These are phyloP conservation scores for Pyropia haitanensis DNA, from an alignment of 23 red algal genomes.

Conservation along the genomic window DNA sequence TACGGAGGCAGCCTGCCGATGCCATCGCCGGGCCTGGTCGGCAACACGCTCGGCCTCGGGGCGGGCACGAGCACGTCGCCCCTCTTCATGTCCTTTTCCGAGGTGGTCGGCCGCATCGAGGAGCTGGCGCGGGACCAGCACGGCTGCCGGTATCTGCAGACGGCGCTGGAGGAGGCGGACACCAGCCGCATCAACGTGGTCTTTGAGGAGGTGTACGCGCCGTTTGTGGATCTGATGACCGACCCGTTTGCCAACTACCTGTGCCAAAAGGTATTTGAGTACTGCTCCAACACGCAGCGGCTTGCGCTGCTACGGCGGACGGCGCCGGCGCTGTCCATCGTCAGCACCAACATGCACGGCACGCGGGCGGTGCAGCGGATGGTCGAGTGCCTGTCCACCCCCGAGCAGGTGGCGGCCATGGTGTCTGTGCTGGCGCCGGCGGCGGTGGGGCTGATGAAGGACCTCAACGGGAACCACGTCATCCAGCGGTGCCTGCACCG, in stretches of 20 bases:
- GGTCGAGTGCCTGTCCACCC: conserved; percentile 68
- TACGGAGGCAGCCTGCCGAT: too few relatives aligned
- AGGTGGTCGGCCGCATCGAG: conserved; percentile 68
- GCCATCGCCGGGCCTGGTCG: too few relatives aligned
- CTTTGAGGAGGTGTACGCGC: conserved; percentile 51
- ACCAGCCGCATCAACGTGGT: conserved; percentile 51
- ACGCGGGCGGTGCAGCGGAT: conserved; percentile 94
- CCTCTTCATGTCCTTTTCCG: neutral
- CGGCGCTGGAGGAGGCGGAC: conserved; percentile 72
- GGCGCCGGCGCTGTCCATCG: conserved; percentile 42
- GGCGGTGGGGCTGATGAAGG: conserved; percentile 77
- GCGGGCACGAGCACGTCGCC: too few relatives aligned
- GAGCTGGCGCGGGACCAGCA: conserved; percentile 92
- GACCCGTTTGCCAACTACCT: conserved; percentile 98
- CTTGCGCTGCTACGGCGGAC: conserved; percentile 66
- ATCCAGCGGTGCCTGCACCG: conserved; percentile 85
- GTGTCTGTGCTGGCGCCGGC: conserved; percentile 46
- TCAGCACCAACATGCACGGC: conserved; percentile 90
- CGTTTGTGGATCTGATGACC: conserved; percentile 64
- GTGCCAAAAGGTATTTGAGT: conserved; percentile 95
- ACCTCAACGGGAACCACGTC: conserved; percentile 98
- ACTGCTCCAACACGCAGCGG: conserved; percentile 75
- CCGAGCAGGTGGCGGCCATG: conserved; percentile 71
- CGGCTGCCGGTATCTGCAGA: conserved; percentile 84
- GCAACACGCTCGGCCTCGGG: too few relatives aligned